These are phyloP conservation scores for Trichoderma sp. DNA, from an alignment of 2,329 filamentous ascomycete species.

Conservation along the genomic window DNA sequence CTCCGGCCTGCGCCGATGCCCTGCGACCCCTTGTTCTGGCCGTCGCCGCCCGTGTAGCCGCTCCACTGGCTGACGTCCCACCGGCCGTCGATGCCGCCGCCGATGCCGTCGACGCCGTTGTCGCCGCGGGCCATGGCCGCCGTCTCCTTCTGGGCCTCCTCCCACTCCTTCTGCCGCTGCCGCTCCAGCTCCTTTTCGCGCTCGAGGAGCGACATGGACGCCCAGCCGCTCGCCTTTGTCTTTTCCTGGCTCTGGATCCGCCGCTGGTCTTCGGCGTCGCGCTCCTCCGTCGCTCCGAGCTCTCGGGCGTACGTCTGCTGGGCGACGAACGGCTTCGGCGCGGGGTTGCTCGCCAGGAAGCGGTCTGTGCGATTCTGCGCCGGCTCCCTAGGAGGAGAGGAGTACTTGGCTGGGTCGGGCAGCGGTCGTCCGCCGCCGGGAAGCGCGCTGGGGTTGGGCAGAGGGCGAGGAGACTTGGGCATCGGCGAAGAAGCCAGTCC, in stretches of 20 bases:
- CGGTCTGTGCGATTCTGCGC: constrained; percentile 57
- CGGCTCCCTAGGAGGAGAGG: constrained; percentile 32
- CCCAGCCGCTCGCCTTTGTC: constrained; percentile 65
- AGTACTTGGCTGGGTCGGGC: constrained; percentile 50
- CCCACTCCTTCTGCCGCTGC: constrained; percentile 77
- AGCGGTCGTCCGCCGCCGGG: constrained; percentile 54
- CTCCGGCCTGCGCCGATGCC: constrained; percentile 71
- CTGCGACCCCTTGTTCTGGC: constrained; percentile 66
- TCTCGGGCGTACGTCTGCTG: constrained; percentile 58
- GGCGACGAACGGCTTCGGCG: constrained; percentile 46
- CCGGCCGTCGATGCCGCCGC: constrained; percentile 65
- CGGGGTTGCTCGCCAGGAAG: constrained; percentile 58
- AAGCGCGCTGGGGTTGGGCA: constrained; percentile 44
- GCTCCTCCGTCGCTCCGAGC: constrained; percentile 61
- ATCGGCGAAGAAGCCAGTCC: constrained; percentile 33
- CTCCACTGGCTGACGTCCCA: constrained; percentile 79
- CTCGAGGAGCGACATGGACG: constrained; percentile 71
- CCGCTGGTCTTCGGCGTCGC: constrained; percentile 62
- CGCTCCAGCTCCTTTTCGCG: constrained; percentile 80
- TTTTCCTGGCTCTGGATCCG: constrained; percentile 60
- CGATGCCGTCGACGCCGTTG: constrained; percentile 61
- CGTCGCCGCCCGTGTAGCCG: constrained; percentile 74
- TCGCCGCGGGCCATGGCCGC: constrained; percentile 54
- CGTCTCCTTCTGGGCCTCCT: constrained; percentile 69
- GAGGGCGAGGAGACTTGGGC: constrained; percentile 45